Conservation (phyloP, 2,329 filamentous ascomycete genomes). For the Chrysoporthe puriensis region DNA sequence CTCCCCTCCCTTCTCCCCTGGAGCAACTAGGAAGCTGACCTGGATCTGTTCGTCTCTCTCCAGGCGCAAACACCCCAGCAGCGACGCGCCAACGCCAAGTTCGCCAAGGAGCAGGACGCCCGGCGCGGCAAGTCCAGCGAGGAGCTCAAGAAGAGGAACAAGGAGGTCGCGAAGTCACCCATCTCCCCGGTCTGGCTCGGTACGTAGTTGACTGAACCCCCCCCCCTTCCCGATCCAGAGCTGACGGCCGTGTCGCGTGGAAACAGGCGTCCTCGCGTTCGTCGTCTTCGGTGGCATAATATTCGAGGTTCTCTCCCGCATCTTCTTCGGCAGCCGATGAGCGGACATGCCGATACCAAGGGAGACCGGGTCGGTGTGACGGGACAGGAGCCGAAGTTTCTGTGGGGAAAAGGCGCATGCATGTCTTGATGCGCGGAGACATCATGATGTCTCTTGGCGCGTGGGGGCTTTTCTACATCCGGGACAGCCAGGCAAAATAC, state of each 20-base stretch:
- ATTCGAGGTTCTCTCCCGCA: conserved; percentile 60
- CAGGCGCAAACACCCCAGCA: conserved; percentile 86
- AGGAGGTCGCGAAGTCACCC: conserved; percentile 61
- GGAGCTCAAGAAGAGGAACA: conserved; percentile 63
- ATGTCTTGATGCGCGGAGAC: background rate
- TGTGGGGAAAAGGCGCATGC: background rate
- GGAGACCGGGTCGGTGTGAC: conserved; percentile 25
- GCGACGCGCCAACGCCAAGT: conserved; percentile 79
- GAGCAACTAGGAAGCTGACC: background rate
- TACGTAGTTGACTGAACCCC: conserved; percentile 42
- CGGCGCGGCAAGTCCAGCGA: conserved; percentile 76
- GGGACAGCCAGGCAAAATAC: conserved; percentile 7
- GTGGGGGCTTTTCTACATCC: background rate
- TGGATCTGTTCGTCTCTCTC: background rate
- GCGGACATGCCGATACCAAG: background rate
- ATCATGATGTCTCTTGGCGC: background rate
- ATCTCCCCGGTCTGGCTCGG: conserved; percentile 68
- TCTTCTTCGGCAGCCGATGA: conserved; percentile 45
- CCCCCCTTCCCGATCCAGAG: background rate
- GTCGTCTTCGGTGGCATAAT: conserved; percentile 64
- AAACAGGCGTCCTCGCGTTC: conserved; percentile 59
- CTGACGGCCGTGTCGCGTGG: conserved; percentile 22
- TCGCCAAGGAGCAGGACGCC: conserved; percentile 71
- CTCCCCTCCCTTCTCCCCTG: background rate
- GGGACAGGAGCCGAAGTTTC: background rate